A percentile compares a stretch with the other conserved stretches of the same genome.
Evolutionary conservation across 163 green algal species (phyloP).

Genomic region (Dunaliella salina): DNA sequence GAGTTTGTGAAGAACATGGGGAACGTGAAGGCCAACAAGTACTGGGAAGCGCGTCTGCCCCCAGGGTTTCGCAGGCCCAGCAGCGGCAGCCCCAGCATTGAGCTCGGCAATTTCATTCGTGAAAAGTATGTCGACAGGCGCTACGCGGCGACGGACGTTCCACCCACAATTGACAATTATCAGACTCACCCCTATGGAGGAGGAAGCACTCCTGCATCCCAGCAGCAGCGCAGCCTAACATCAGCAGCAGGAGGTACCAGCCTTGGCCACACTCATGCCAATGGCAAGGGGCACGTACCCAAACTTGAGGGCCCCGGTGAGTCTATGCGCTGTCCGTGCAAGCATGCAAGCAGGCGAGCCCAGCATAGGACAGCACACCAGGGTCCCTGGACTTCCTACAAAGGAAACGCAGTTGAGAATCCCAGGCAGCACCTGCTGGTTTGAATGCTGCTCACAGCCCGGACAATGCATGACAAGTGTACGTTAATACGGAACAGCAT

Average conservation of each 20-base stretch:
- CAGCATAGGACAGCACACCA: no score
- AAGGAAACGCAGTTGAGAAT: no score
- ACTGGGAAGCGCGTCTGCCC: constrained; percentile 87
- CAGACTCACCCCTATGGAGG: constrained; percentile 60
- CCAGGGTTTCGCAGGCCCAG: constrained; percentile 69
- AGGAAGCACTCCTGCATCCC: background rate
- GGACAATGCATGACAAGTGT: no score
- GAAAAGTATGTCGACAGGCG: constrained; percentile 72
- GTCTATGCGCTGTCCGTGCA: background rate
- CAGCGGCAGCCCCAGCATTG: constrained; percentile 59
- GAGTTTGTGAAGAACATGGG: constrained; percentile 85
- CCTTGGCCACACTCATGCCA: background rate
- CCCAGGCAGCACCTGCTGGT: no score
- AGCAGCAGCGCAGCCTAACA: background rate
- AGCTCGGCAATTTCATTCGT: constrained; percentile 83
- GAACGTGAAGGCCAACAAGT: constrained; percentile 82
- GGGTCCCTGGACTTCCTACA: no score
- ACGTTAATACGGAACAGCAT: no score
- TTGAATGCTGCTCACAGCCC: no score
- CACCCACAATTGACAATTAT: constrained; percentile 79
- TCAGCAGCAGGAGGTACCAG: no score
- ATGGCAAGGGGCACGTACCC: background rate
- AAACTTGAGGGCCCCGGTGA: background rate
- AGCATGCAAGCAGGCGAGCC: no score
- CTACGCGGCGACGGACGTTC: constrained; percentile 49